phyloP scores from a whole-genome alignment of 768 basidiomycete genomes.

The Trametes maxima region DNA sequence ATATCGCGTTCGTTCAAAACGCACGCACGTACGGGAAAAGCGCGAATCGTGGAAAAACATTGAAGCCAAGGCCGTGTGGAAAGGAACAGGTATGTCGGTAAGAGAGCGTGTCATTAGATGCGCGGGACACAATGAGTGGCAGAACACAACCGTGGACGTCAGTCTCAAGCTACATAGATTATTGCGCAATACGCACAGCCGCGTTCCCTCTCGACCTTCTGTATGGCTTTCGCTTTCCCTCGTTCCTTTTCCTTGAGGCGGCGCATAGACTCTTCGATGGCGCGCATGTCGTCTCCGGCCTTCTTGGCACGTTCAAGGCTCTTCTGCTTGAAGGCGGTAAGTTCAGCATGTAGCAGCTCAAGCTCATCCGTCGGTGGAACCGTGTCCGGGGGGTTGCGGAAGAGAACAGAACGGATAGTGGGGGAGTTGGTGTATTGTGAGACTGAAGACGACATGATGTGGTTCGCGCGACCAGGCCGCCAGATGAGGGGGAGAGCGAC shows the following conservation, averaged over 20 bases:
- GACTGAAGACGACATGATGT: conserved; percentile 64
- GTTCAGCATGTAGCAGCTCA: conserved; percentile 62
- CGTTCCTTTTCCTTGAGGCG: conserved; percentile 75
- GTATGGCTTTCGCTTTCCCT: conserved; percentile 72
- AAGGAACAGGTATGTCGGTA: not conserved
- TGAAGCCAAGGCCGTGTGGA: not conserved
- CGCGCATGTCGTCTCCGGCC: conserved; percentile 72
- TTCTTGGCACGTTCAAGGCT: conserved; percentile 69
- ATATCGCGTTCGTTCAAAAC: not conserved
- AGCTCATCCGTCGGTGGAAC: conserved; percentile 77
- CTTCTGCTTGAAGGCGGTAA: conserved; percentile 53
- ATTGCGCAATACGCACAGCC: conserved; percentile 58
- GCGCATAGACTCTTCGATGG: conserved; percentile 76
- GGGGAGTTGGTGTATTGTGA: conserved; percentile 49
- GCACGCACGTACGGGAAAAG: not conserved
- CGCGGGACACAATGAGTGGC: not conserved
- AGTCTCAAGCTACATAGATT: not conserved
- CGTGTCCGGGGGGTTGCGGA: conserved; percentile 63
- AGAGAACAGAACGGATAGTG: conserved; percentile 57
- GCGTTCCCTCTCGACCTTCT: conserved; percentile 72
- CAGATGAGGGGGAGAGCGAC: conserved; percentile 1
- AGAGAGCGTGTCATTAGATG: not conserved
- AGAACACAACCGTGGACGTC: not conserved
- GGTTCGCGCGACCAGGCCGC: conserved; percentile 17
- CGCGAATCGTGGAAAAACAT: not conserved